Evolutionary conservation across 768 basidiomycete genomes (phyloP).

Genomic region (Myochromella boudieri): DNA sequence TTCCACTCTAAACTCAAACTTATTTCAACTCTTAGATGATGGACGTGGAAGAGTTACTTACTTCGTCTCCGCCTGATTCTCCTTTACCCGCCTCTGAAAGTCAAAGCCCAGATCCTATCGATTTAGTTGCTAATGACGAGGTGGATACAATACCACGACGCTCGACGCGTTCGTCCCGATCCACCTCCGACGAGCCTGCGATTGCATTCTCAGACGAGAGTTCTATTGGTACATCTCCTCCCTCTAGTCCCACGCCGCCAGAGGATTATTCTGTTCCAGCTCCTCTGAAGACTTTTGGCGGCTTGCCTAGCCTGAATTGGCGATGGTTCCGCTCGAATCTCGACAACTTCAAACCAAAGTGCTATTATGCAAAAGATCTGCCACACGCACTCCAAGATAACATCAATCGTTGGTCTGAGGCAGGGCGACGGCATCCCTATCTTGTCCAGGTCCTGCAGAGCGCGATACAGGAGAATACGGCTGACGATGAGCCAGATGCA

Average conservation of each 20-base stretch:
- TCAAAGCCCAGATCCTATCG: conserved; percentile 4
- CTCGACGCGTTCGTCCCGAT: conserved; percentile 15
- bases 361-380: conserved; percentile 47
- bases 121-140: background rate
- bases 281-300: conserved; percentile 23
- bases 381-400: conserved; percentile 64
- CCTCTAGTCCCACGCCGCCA: conserved; percentile 11
- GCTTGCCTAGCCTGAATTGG: conserved; percentile 39
- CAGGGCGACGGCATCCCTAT: conserved; percentile 38
- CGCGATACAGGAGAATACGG: conserved; percentile 64
- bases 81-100: background rate
- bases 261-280: conserved; percentile 8
- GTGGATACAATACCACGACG: background rate
- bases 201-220: conserved; percentile 3
- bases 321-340: conserved; percentile 31
- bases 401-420: conserved; percentile 51
- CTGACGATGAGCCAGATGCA: conserved; percentile 64
- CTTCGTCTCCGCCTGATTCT: background rate
- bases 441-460: conserved; percentile 61
- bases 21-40: conserved; percentile 8
- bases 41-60: conserved; percentile 14
- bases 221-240: conserved; percentile 1
- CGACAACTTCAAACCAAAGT: conserved; percentile 31
- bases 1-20: background rate
- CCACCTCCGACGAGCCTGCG: conserved; percentile 12